These are phyloP conservation scores for Fusarium ambrosium DNA, from an alignment of 2,329 filamentous ascomycete genomes.

Conservation along the genomic window DNA sequence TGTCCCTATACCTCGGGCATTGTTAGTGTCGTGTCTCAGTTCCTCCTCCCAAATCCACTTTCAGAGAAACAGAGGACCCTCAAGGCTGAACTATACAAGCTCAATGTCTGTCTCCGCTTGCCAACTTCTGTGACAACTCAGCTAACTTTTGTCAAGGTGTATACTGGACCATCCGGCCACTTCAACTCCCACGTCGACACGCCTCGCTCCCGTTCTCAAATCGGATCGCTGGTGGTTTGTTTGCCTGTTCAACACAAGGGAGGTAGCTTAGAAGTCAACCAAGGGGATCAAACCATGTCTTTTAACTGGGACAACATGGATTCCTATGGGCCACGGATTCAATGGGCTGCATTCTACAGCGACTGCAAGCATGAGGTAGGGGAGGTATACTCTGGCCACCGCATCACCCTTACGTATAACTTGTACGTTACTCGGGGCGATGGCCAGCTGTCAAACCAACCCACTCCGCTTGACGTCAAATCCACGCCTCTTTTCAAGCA, in stretches of 20 bases:
- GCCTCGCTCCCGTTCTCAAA: constrained; percentile 61
- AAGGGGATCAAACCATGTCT: constrained; percentile 50
- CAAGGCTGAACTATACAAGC: constrained; percentile 68
- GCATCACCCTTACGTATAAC: constrained; percentile 69
- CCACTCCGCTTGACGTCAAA: background rate
- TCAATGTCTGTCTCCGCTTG: constrained; percentile 56
- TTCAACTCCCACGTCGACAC: constrained; percentile 69
- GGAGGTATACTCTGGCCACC: constrained; percentile 64
- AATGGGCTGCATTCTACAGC: constrained; percentile 67
- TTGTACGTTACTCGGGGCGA: constrained; percentile 47
- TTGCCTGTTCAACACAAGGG: constrained; percentile 56
- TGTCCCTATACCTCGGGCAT: constrained; percentile 66
- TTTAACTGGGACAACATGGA: constrained; percentile 57
- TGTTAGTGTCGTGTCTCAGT: constrained; percentile 62
- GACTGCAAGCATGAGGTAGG: constrained; percentile 67
- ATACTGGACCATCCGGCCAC: constrained; percentile 63
- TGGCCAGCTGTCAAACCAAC: constrained; percentile 1
- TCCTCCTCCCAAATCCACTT: constrained; percentile 48
- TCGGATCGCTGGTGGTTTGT: constrained; percentile 68
- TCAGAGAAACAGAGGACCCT: constrained; percentile 50
- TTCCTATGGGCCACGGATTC: constrained; percentile 27
- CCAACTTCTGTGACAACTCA: rapidly evolving
- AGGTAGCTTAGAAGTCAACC: constrained; percentile 59
- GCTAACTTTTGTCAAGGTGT: constrained; percentile 54
- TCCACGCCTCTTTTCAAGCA: background rate